Conservation (phyloP, 2,329 filamentous ascomycete species). For the Endothia cerciana region DNA sequence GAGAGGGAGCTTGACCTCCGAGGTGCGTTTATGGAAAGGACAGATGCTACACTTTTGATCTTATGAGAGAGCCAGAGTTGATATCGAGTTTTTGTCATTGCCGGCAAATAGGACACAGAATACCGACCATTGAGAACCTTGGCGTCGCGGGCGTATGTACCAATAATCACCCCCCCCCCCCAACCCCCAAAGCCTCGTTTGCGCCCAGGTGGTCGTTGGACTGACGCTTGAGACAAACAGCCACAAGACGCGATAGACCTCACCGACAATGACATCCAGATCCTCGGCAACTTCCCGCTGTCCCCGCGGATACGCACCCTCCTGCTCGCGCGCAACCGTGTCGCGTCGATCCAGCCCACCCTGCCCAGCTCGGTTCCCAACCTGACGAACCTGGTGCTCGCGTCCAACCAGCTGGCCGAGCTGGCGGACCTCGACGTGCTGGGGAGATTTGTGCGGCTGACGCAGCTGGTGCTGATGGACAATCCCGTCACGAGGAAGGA, state of each 20-base stretch:
- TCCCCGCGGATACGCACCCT: slow-evolving; percentile 86
- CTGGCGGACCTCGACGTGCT: slow-evolving; percentile 87
- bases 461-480: slow-evolving; percentile 79
- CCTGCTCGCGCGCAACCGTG: slow-evolving; percentile 86
- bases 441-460: slow-evolving; percentile 68
- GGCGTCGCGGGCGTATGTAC: slow-evolving; percentile 84
- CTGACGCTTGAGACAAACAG: slow-evolving; percentile 47
- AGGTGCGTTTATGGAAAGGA: slow-evolving; percentile 90
- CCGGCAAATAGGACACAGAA: slow-evolving; percentile 85
- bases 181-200: not conserved
- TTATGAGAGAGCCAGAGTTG: slow-evolving; percentile 72
- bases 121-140: slow-evolving; percentile 95
- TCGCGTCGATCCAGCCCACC: slow-evolving; percentile 77
- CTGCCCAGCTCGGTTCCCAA: slow-evolving; percentile 79
- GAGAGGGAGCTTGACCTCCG: slow-evolving; percentile 98
- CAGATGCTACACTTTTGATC: slow-evolving; percentile 86
- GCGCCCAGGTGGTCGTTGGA: not conserved
- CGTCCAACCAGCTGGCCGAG: slow-evolving; percentile 81
- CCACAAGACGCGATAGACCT: slow-evolving; percentile 97
- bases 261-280: slow-evolving; percentile 95
- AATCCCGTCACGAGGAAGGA: slow-evolving; percentile 94
- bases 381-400: slow-evolving; percentile 79
- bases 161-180: slow-evolving; percentile 22
- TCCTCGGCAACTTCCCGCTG: slow-evolving; percentile 89
- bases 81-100: slow-evolving; percentile 65